A percentile compares a stretch with the other conserved stretches of the same genome.
Conservation (phyloP, 164 flowering plant species). For the Cinnamomum chago region DNA sequence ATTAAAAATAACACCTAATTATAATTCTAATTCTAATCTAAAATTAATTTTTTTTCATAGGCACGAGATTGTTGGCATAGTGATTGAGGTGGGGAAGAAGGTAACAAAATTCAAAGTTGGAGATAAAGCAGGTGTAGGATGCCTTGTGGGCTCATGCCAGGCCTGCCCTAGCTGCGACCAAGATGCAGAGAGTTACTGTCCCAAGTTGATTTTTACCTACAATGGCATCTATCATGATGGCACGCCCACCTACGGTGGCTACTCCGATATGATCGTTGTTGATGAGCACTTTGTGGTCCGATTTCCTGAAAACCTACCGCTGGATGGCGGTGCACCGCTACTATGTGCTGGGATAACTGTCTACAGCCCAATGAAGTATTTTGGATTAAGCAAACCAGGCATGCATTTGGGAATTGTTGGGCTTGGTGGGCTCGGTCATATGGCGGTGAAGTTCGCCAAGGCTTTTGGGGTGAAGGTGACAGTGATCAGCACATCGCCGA, state of each 20-base stretch:
- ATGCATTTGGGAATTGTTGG: constrained; percentile 46
- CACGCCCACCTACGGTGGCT: constrained; percentile 35
- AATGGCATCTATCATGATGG: constrained; percentile 20
- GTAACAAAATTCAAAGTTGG: constrained; percentile 48
- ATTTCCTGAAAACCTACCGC: constrained; percentile 43
- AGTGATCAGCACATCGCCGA: constrained; percentile 62
- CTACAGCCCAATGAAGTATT: constrained; percentile 44
- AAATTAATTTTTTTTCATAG: constrained; percentile 12
- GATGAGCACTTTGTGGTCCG: constrained; percentile 35
- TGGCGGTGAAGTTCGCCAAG: constrained; percentile 56
- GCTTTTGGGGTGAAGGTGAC: constrained; percentile 58
- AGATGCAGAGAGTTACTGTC: constrained; percentile 31
- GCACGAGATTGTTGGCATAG: constrained; percentile 51
- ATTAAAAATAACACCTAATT: no score
- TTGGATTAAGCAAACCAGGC: constrained; percentile 35
- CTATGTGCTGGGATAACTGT: constrained; percentile 49
- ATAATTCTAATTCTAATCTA: no score
- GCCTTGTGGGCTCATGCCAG: constrained; percentile 29
- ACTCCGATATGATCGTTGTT: constrained; percentile 30
- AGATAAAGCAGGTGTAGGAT: constrained; percentile 42
- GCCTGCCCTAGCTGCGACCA: constrained; percentile 24
- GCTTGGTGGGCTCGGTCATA: constrained; percentile 61
- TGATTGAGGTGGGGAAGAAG: constrained; percentile 35
- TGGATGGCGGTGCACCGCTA: constrained; percentile 40
- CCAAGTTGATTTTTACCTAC: constrained; percentile 24